Conservation (phyloP, 129 eudicot species). For the Arctium minus region DNA sequence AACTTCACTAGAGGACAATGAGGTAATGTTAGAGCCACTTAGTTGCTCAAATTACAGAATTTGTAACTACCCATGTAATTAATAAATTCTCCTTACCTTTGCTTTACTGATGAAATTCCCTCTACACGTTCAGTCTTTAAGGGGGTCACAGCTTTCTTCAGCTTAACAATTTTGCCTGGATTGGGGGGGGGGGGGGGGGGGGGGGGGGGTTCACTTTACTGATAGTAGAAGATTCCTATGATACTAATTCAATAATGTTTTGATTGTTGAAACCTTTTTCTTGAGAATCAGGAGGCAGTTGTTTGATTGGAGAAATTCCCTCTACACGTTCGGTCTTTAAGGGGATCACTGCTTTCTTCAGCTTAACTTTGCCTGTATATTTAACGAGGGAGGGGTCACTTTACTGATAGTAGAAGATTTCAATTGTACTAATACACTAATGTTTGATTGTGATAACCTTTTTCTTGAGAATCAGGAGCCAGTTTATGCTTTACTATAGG, state of each 20-base stretch:
- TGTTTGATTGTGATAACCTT: conserved; percentile 33
- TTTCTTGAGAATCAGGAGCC: conserved; percentile 29
- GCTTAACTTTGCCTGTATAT: conserved; percentile 34
- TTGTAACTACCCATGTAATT: not conserved
- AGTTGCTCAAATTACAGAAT: not conserved
- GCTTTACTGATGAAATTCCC: conserved; percentile 60
- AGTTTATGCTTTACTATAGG: conserved; percentile 21
- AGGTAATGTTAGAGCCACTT: not conserved
- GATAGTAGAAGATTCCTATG: too few species aligned
- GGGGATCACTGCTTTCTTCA: conserved; percentile 27
- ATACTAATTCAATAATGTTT: too few species aligned
- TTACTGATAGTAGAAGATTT: not conserved
- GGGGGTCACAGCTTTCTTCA: conserved; percentile 26
- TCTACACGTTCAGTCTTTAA: conserved; percentile 24
- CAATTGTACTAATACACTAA: not conserved
- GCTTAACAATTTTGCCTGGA: not conserved
- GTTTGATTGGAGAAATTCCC: conserved; percentile 43
- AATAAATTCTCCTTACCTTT: conserved; percentile 40
- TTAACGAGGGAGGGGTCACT: not conserved
- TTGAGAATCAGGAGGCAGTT: conserved; percentile 34
- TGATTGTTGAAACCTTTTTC: conserved; percentile 29
- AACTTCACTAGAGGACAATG: not conserved
- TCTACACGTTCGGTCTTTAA: conserved; percentile 23
- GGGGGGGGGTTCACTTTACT: too few species aligned
- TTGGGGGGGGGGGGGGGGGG: too few species aligned